Conservation (phyloP, 2,329 filamentous ascomycete species). For the Fusarium secorum region DNA sequence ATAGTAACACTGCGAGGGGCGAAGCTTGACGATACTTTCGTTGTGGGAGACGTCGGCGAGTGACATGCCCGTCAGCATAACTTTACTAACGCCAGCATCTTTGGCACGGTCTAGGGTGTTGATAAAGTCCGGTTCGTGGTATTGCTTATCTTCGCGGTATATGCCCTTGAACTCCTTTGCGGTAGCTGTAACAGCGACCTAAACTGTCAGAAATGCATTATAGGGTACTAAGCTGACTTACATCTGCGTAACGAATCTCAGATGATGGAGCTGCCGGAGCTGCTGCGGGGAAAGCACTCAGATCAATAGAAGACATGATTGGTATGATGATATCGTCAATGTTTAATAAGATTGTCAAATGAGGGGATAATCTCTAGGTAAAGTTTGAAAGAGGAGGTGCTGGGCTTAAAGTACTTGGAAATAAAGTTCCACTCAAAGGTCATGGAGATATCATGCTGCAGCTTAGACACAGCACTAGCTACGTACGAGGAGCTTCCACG, state of each 20-base stretch:
- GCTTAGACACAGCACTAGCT: constrained; percentile 11
- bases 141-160: constrained; percentile 57
- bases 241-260: constrained; percentile 40
- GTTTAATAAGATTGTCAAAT: not conserved
- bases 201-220: not conserved
- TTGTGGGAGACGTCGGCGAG: constrained; percentile 44
- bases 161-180: constrained; percentile 58
- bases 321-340: not conserved
- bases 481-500: constrained; percentile 16
- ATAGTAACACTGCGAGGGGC: constrained; percentile 49
- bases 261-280: constrained; percentile 30
- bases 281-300: constrained; percentile 35
- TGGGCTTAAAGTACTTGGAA: constrained; percentile 16
- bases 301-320: constrained; percentile 33
- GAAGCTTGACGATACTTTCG: constrained; percentile 41
- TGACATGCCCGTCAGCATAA: constrained; percentile 53
- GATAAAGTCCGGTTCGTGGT: constrained; percentile 55
- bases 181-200: constrained; percentile 51
- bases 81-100: constrained; percentile 51
- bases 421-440: constrained; percentile 31
- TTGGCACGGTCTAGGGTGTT: constrained; percentile 52
- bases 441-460: constrained; percentile 37
- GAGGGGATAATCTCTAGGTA: not conserved
- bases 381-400: constrained; percentile 10
- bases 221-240: not conserved